Percentiles rank a stretch among this genome's conserved stretches.
Conservation (phyloP, 75 land plant species). For the Pinus albicaulis region DNA sequence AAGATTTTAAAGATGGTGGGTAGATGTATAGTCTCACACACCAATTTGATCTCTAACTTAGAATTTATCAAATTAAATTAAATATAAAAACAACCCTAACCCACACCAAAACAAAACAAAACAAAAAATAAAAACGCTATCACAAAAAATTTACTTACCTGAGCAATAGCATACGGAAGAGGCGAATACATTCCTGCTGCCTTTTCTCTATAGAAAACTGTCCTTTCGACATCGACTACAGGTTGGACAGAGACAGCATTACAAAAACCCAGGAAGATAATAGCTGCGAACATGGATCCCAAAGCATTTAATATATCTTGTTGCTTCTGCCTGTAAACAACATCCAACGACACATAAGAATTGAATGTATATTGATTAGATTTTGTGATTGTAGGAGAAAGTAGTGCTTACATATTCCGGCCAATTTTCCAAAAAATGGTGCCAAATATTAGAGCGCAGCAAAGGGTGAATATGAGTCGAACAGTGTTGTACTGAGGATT, state of each 20-base stretch:
- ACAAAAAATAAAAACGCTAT: too few relatives aligned
- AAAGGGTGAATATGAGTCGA: slow-evolving; percentile 27
- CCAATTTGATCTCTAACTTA: not conserved
- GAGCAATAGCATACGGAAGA: slow-evolving; percentile 63
- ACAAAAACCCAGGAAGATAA: not conserved
- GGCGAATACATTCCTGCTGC: slow-evolving; percentile 57
- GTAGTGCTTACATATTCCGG: slow-evolving; percentile 36
- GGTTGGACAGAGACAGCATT: slow-evolving; percentile 39
- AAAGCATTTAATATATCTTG: slow-evolving; percentile 37
- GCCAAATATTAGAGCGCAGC: slow-evolving; percentile 21
- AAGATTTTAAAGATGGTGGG: too few relatives aligned
- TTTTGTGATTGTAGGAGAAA: too few relatives aligned
- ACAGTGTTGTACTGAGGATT: slow-evolving; percentile 34
- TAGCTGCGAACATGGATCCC: slow-evolving; percentile 42
- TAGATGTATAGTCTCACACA: too few relatives aligned
- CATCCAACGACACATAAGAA: too few relatives aligned
- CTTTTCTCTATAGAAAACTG: slow-evolving; percentile 41
- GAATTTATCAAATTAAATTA: not conserved
- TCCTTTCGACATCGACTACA: slow-evolving; percentile 14
- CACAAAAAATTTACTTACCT: slow-evolving; percentile 19
- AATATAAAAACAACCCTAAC: not conserved
- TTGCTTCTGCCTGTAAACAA: not conserved
- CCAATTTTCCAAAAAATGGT: slow-evolving; percentile 47
- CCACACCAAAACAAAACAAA: too few relatives aligned
- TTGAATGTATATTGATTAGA: too few relatives aligned